Conservation (phyloP, 306 rosid genomes). For the Mimosa bimucronata region DNA sequence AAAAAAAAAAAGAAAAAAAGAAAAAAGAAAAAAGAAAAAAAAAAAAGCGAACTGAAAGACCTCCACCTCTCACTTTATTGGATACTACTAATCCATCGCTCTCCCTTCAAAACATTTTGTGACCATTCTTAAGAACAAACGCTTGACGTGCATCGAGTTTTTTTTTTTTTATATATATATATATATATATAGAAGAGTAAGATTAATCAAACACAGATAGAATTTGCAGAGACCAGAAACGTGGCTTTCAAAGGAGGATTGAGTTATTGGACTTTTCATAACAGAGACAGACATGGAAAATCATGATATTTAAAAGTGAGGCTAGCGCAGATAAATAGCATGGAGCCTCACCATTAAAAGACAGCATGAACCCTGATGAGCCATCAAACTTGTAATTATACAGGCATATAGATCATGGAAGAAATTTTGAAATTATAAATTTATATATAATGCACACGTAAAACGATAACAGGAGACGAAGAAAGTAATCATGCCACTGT, state of each 20-base stretch:
- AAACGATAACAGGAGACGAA: background rate
- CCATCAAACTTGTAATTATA: conserved; percentile 10
- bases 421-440: background rate
- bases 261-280: background rate
- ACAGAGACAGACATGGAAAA: background rate
- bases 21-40: too few species aligned
- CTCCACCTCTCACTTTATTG: too few species aligned
- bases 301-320: background rate
- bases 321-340: conserved; percentile 14
- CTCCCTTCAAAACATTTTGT: too few species aligned
- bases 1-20: background rate
- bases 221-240: background rate
- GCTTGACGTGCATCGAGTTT: too few species aligned
- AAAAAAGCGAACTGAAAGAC: too few species aligned
- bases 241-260: background rate
- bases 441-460: background rate
- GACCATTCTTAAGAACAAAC: too few species aligned
- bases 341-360: background rate
- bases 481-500: background rate
- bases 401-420: conserved; percentile 4
- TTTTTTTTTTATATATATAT: too few species aligned
- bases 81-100: too few species aligned
- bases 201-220: background rate
- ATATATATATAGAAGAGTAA: too few species aligned
- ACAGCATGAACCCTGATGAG: conserved; percentile 6